phyloP scores from a whole-genome alignment of 495 filamentous ascomycete genomes.

The Aspergillus haitiensis region DNA sequence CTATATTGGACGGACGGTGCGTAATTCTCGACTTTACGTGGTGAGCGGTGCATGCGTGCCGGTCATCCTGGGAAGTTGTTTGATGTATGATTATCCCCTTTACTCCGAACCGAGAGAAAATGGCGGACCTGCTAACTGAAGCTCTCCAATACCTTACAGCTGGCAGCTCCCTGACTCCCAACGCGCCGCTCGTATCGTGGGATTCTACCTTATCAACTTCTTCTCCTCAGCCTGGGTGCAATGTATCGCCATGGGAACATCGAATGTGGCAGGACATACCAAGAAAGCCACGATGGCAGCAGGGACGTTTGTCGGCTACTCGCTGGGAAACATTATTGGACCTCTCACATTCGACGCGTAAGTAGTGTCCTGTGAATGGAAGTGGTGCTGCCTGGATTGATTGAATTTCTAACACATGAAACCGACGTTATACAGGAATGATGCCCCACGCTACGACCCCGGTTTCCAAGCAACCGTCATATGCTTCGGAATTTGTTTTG shows the following conservation, averaged over 20 bases:
- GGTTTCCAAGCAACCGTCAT: constrained; percentile 16
- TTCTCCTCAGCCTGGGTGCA: constrained; percentile 18
- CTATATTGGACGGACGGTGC: constrained; percentile 13
- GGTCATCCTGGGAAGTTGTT: constrained; percentile 14
- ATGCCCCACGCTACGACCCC: constrained; percentile 16
- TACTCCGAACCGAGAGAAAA: background rate
- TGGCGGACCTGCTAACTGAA: constrained; percentile 4
- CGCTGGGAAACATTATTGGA: constrained; percentile 16
- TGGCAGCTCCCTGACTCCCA: constrained; percentile 13
- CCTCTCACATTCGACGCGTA: constrained; percentile 17
- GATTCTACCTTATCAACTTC: constrained; percentile 18
- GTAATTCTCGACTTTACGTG: constrained; percentile 12
- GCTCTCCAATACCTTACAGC: constrained; percentile 2
- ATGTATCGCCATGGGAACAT: constrained; percentile 14
- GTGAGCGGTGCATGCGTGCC: constrained; percentile 10
- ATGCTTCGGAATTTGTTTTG: constrained; percentile 16
- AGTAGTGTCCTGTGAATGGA: background rate
- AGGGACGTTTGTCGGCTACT: constrained; percentile 11
- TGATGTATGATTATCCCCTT: constrained; percentile 8
- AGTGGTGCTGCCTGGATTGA: background rate
- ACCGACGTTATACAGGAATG: constrained; percentile 3
- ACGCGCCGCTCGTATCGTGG: constrained; percentile 11
- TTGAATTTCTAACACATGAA: background rate
- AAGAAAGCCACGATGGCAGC: constrained; percentile 16
- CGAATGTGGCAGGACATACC: constrained; percentile 11